These are phyloP conservation scores for Solanum hybrid DNA, from an alignment of 305 asterid genomes.

Conservation along the genomic window DNA sequence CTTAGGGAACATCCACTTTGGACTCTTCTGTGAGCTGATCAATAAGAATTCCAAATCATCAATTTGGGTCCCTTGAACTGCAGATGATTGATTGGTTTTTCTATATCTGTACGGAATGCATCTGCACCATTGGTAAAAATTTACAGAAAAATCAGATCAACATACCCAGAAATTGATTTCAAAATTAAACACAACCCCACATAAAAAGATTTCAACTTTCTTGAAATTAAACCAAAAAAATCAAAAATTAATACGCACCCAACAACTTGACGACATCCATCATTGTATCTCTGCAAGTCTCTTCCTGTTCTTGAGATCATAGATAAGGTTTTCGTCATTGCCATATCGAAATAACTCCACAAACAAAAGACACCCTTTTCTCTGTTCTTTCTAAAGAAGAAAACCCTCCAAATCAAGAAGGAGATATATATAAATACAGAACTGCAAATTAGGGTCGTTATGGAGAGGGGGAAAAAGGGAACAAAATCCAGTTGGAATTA, in stretches of 20 bases:
- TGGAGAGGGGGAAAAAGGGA: neutral
- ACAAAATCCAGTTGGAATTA: neutral
- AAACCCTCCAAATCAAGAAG: neutral
- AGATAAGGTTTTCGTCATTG: constrained; percentile 7
- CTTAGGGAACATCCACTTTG: constrained; percentile 57
- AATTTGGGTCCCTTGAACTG: neutral
- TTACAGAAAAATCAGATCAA: neutral
- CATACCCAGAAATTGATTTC: neutral
- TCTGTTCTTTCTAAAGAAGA: neutral
- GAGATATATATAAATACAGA: neutral
- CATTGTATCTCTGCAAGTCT: constrained; percentile 10
- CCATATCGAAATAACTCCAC: neutral
- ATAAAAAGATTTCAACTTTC: neutral
- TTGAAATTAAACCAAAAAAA: neutral
- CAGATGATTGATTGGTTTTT: neutral
- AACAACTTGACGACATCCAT: constrained; percentile 15
- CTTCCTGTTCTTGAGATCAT: constrained; percentile 12
- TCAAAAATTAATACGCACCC: constrained; percentile 5
- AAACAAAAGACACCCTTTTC: neutral
- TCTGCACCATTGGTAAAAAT: constrained; percentile 5
- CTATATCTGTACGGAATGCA: constrained; percentile 12
- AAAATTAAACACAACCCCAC: neutral
- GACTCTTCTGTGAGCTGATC: constrained; percentile 64
- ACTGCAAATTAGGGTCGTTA: neutral
- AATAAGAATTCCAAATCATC: constrained; percentile 14